Conservation (phyloP, 305 asterid genomes). For the Stenogyne calaminthoides region DNA sequence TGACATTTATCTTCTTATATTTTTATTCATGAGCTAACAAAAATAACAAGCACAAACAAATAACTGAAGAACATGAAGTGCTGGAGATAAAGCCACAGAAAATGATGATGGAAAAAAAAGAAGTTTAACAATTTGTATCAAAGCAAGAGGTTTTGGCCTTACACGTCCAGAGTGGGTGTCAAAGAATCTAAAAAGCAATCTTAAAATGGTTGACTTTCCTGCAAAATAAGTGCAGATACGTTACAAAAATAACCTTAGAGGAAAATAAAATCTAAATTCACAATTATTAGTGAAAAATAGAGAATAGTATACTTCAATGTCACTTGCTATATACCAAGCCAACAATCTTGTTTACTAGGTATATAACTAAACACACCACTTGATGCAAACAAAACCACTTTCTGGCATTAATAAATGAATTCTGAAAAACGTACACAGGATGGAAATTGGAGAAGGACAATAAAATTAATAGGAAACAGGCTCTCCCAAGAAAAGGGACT, state of each 20-base stretch:
- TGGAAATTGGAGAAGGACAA: not conserved
- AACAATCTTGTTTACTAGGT: conserved; percentile 15
- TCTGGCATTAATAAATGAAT: conserved; percentile 1
- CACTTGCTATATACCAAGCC: conserved; percentile 20
- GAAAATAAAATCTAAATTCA: not conserved
- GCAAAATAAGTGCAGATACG: conserved; percentile 32
- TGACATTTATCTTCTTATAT: not conserved
- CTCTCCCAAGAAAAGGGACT: not conserved
- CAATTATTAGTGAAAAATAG: not conserved
- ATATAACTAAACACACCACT: conserved; percentile 3
- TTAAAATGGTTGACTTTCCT: conserved; percentile 97
- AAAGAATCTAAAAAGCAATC: conserved; percentile 91
- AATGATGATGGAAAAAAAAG: conserved; percentile 13
- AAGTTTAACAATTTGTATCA: conserved; percentile 9
- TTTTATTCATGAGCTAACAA: not conserved
- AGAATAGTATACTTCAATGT: conserved; percentile 21
- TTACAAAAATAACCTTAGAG: conserved; percentile 4
- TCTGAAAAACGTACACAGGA: not conserved
- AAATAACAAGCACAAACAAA: conserved; percentile 11
- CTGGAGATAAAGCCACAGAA: conserved; percentile 2
- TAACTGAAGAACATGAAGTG: conserved; percentile 13
- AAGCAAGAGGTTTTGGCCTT: conserved; percentile 40
- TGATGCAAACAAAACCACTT: conserved; percentile 6
- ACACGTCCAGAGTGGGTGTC: conserved; percentile 85
- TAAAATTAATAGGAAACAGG: not conserved